Evolutionary conservation across 768 basidiomycete genomes (phyloP).

Genomic region (Tricholoma sp.): DNA sequence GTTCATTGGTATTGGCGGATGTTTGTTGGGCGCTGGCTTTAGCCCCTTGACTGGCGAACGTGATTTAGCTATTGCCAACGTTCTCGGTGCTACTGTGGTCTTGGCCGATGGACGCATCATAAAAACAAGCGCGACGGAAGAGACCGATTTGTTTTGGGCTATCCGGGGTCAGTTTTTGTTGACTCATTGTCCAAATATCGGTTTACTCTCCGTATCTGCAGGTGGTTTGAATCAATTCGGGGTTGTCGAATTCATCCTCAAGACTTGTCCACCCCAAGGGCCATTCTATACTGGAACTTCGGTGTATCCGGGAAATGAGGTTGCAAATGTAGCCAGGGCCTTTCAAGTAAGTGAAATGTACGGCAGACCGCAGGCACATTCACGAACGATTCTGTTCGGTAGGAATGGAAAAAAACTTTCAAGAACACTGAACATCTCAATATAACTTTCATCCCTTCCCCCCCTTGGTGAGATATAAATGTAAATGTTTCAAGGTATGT

Average conservation of each 20-base stretch:
- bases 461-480: too few relatives aligned
- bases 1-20: constrained; percentile 13
- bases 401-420: constrained; percentile 7
- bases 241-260: constrained; percentile 16
- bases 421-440: constrained; percentile 3
- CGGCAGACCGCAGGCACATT: not conserved
- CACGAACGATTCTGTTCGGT: not conserved
- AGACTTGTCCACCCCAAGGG: constrained; percentile 6
- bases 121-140: constrained; percentile 9
- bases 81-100: constrained; percentile 16
- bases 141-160: constrained; percentile 23
- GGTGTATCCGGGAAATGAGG: constrained; percentile 12
- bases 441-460: constrained; percentile 3
- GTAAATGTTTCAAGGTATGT: constrained; percentile 8
- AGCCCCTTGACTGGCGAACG: constrained; percentile 3
- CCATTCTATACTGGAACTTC: constrained; percentile 7
- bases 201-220: not conserved
- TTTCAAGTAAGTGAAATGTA: constrained; percentile 3
- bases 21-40: constrained; percentile 10
- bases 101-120: constrained; percentile 17
- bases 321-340: constrained; percentile 7
- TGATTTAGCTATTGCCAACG: constrained; percentile 15
- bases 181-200: not conserved
- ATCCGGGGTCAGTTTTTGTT: constrained; percentile 14
- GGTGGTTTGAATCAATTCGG: constrained; percentile 20